Base-by-base conservation (phyloP, 2,329 filamentous ascomycete genomes). In the Monosporascus sp. region DNA sequence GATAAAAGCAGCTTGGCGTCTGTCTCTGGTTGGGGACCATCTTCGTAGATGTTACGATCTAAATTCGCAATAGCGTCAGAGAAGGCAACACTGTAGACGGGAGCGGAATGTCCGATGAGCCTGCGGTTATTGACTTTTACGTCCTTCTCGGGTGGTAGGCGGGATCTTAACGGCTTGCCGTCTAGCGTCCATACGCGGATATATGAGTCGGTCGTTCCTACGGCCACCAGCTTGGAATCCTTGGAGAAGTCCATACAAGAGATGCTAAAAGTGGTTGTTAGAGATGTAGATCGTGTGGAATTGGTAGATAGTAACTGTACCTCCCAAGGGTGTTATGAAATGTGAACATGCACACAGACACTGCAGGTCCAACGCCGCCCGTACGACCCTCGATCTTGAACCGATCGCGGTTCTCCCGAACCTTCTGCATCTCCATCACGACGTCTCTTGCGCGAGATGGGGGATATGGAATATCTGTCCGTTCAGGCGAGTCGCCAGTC, bases 201-300 rank as follows among this genome's bases (percentile, higher is more conserved):
- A 68, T 97, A 97, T 0, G 93, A 97, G 67, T 97, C 92, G 52
- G 88, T 86, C 48, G 92, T 96, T 27, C 94, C 95, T 22, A 86
- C 89, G 24, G 94, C 94, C 38, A 94, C 90, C 27, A 97, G 81
- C 59, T 86, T 82, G 58, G 90, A 87, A 67, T 99, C 94, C 51
- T 93, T 89, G 1, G 93, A 97, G 66, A 99, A 97, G 65, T 97
- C 93, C 68, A 97, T 84, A 66, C 90, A 96, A n/a, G 90, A 91
- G 55, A 96, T 82, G 52, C 90, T 93, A 52, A 37, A 49, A 7
- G 24, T 48, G 9, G 55, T 52, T 51, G 56, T 44, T 11, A 31
- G 31, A 34, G 31, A 19, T 37, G 2, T 36, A 51, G 17, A 16
- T 7, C 14, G 16, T 46, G 9, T 9, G 14, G 7, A 48, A 36